Evolutionary conservation across 768 basidiomycete genomes (phyloP).

Genomic region (Candolleomyces aberdarensis): DNA sequence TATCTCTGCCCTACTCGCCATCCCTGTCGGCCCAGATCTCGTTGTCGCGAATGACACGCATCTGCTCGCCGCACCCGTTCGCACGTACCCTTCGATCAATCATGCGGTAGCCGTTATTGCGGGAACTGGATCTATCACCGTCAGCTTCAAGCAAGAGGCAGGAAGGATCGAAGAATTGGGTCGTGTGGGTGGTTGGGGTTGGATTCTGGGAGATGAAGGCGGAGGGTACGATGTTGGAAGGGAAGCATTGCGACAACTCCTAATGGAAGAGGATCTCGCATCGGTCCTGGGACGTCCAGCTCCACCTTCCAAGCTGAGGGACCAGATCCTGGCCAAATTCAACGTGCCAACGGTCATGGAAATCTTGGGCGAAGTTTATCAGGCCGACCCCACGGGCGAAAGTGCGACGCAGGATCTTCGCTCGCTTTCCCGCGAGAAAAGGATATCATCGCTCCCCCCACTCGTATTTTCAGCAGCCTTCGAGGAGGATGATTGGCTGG

Average conservation of each 20-base stretch:
- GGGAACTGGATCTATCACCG: constrained; percentile 79
- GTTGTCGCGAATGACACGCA: constrained; percentile 79
- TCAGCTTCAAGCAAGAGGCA: constrained; percentile 52
- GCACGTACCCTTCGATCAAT: constrained; percentile 52
- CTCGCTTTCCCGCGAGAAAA: constrained; percentile 57
- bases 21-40: constrained; percentile 54
- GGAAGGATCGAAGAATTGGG: constrained; percentile 55
- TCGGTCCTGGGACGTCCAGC: constrained; percentile 34
- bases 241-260: constrained; percentile 67
- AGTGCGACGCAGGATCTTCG: constrained; percentile 20
- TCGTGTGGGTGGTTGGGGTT: constrained; percentile 78
- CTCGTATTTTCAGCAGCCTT: constrained; percentile 80
- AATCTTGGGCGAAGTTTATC: constrained; percentile 60
- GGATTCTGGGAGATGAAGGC: constrained; percentile 84
- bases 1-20: constrained; percentile 53
- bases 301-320: constrained; percentile 37
- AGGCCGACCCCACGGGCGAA: constrained; percentile 45
- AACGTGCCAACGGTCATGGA: constrained; percentile 57
- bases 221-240: constrained; percentile 79
- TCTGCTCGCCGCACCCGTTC: constrained; percentile 78
- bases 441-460: constrained; percentile 70
- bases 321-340: constrained; percentile 52
- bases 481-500: constrained; percentile 62
- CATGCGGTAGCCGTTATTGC: constrained; percentile 72
- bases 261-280: constrained; percentile 51